Evolutionary conservation across 495 filamentous ascomycete species (phyloP).

Genomic region (Lepraria neglecta): DNA sequence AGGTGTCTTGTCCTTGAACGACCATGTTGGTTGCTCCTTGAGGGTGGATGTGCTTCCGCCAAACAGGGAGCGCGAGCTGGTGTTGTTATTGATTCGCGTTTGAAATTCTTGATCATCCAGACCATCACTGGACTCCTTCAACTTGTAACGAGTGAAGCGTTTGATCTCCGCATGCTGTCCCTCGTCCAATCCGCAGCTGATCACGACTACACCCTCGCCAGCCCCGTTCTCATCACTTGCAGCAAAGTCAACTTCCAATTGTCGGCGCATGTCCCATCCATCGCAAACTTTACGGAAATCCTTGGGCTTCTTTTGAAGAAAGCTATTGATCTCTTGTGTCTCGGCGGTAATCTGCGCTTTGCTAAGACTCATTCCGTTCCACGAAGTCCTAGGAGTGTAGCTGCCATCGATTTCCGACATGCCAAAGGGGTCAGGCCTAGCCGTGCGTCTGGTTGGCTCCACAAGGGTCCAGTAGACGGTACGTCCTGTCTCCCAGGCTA

Average conservation of each 20-base stretch:
- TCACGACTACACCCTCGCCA: slow-evolving; percentile 69
- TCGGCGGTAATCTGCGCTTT: slow-evolving; percentile 65
- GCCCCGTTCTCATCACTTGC: slow-evolving; percentile 64
- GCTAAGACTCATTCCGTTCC: slow-evolving; percentile 63
- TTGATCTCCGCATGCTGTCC: slow-evolving; percentile 43
- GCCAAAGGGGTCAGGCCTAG: slow-evolving; percentile 63
- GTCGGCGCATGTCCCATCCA: slow-evolving; percentile 89
- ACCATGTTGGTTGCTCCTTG: slow-evolving; percentile 17
- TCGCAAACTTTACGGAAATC: slow-evolving; percentile 73
- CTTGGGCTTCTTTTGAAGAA: slow-evolving; percentile 63
- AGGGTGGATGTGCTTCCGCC: background rate
- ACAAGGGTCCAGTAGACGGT: slow-evolving; percentile 73
- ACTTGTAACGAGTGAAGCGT: slow-evolving; percentile 45
- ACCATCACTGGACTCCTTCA: slow-evolving; percentile 23
- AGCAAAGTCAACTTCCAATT: slow-evolving; percentile 82
- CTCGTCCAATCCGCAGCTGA: slow-evolving; percentile 62
- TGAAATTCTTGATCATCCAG: slow-evolving; percentile 16
- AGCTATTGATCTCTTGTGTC: slow-evolving; percentile 74
- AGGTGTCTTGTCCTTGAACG: slow-evolving; percentile 8
- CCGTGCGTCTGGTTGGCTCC: slow-evolving; percentile 64
- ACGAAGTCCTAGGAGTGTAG: slow-evolving; percentile 62
- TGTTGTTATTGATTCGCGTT: slow-evolving; percentile 28
- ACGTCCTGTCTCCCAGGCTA: slow-evolving; percentile 75
- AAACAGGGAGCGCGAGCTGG: slow-evolving; percentile 13
- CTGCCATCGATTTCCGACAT: slow-evolving; percentile 54